Evolutionary conservation across 1,284 basidiomycete species (phyloP).

Genomic region (Malassezia pachydermatis): DNA sequence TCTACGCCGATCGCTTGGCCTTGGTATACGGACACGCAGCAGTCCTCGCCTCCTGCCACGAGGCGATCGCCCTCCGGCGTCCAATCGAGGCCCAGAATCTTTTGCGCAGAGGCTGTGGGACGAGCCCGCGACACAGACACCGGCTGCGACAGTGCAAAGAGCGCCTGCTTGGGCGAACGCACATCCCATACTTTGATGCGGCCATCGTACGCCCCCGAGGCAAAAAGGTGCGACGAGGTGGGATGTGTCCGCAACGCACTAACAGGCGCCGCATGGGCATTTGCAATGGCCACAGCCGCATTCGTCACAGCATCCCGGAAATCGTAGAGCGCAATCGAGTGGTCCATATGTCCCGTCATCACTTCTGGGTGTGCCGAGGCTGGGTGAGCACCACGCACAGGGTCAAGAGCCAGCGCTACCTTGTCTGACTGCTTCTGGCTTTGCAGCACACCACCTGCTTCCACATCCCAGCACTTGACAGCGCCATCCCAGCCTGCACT

Average conservation of each 20-base stretch:
- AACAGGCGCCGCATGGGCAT: constrained; percentile 33
- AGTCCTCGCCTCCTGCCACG: constrained; percentile 42
- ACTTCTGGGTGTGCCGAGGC: constrained; percentile 6
- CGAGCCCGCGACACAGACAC: background rate
- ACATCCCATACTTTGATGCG: constrained; percentile 39
- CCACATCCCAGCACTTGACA: constrained; percentile 37
- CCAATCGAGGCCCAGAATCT: constrained; percentile 39
- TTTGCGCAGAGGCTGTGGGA: constrained; percentile 5
- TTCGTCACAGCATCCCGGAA: constrained; percentile 21
- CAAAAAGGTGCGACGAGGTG: constrained; percentile 25
- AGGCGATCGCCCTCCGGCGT: constrained; percentile 29
- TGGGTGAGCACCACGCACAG: background rate
- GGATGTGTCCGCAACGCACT: constrained; percentile 27
- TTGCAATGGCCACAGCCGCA: constrained; percentile 18
- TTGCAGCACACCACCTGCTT: constrained; percentile 15
- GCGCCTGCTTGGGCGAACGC: constrained; percentile 30
- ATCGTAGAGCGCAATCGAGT: constrained; percentile 39
- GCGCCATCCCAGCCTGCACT: constrained; percentile 36
- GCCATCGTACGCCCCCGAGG: constrained; percentile 26
- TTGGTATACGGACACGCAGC: constrained; percentile 16
- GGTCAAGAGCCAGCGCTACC: constrained; percentile 28
- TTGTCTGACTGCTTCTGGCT: constrained; percentile 24
- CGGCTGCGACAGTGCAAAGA: constrained; percentile 30
- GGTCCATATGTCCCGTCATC: constrained; percentile 34
- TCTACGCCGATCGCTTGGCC: background rate